A percentile compares a stretch with the other conserved stretches of the same genome.
Conservation (phyloP, 495 filamentous ascomycete species). For the Penicillium psychrofluorescens region DNA sequence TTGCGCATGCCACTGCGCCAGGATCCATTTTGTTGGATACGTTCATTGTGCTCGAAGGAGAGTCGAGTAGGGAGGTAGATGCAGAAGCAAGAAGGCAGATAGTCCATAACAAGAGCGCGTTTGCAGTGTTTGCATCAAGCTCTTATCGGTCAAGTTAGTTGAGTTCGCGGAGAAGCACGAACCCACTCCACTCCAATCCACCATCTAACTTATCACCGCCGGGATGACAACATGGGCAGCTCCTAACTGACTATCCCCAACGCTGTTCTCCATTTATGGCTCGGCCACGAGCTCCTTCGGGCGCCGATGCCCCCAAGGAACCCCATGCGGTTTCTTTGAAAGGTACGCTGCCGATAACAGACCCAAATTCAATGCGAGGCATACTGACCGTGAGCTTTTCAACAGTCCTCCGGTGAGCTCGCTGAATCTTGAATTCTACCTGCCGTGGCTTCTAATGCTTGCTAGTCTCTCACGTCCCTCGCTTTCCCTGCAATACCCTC, state of each 20-base stretch:
- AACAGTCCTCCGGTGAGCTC: conserved; percentile 38
- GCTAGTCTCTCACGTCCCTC: conserved; percentile 50
- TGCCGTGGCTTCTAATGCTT: conserved; percentile 3
- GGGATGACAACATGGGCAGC: background rate
- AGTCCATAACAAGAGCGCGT: background rate
- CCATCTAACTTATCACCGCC: too few species aligned
- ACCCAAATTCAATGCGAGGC: background rate
- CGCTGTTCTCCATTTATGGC: conserved; percentile 21
- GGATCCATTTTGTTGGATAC: too few species aligned
- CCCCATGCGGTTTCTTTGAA: conserved; percentile 84
- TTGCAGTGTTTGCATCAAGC: conserved; percentile 14
- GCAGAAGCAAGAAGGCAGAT: too few species aligned
- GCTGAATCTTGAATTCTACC: background rate
- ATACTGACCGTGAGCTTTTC: background rate
- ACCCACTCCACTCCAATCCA: too few species aligned
- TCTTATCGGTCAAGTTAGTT: too few species aligned
- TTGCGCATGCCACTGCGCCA: too few species aligned
- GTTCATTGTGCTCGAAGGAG: too few species aligned
- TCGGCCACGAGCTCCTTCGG: conserved; percentile 36
- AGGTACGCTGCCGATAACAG: conserved; percentile 35
- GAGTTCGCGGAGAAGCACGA: too few species aligned
- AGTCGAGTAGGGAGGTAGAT: too few species aligned
- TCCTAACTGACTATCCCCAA: background rate
- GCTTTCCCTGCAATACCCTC: conserved; percentile 48
- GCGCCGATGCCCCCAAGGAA: conserved; percentile 59